These are phyloP conservation scores for Simplicillium sp. DNA, from an alignment of 2,329 filamentous ascomycete species.

Conservation along the genomic window DNA sequence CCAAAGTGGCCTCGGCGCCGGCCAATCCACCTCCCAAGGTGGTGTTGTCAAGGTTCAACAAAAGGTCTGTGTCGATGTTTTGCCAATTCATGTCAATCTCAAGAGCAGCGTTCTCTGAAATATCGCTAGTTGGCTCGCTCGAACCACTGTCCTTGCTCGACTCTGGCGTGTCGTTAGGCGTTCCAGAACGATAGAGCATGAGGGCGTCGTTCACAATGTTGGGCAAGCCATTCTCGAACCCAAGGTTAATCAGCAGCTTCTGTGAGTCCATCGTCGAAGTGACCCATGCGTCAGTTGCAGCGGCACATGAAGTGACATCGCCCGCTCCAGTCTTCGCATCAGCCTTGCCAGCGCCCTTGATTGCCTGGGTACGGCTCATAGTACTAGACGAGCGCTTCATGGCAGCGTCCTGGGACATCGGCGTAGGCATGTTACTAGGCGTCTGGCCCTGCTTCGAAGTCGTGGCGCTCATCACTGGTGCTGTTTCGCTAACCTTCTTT, in stretches of 20 bases:
- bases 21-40: constrained; percentile 14
- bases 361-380: constrained; percentile 25
- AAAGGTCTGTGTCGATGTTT: constrained; percentile 34
- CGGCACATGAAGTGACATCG: constrained; percentile 18
- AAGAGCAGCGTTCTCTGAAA: constrained; percentile 42
- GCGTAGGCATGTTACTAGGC: constrained; percentile 32
- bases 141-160: constrained; percentile 50
- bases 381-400: constrained; percentile 42
- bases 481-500: constrained; percentile 7
- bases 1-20: constrained; percentile 9
- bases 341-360: constrained; percentile 13
- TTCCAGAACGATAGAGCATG: constrained; percentile 42
- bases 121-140: constrained; percentile 54
- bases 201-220: constrained; percentile 41
- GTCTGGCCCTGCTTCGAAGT: constrained; percentile 39
- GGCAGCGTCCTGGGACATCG: constrained; percentile 40
- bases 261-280: constrained; percentile 42
- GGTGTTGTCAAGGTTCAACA: constrained; percentile 31
- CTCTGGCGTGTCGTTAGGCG: constrained; percentile 55
- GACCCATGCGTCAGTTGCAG: constrained; percentile 23
- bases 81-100: constrained; percentile 45
- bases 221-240: constrained; percentile 21
- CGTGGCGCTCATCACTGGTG: constrained; percentile 28
- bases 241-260: constrained; percentile 22
- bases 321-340: constrained; percentile 17